Base-by-base conservation (phyloP, 768 basidiomycete genomes). In the Termitomyces sp. region DNA sequence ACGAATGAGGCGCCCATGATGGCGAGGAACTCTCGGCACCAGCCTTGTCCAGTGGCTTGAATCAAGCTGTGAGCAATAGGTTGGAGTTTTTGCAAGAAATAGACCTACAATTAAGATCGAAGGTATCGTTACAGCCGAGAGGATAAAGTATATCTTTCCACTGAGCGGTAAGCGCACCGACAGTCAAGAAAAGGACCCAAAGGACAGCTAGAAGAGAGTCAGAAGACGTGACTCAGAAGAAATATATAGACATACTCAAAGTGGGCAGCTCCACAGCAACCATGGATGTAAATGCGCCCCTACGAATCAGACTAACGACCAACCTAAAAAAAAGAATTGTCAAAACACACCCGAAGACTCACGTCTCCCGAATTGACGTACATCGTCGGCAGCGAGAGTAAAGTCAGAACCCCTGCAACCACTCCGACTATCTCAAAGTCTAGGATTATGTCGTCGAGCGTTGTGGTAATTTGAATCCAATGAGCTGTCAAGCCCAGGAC, bases 1-100 rank as follows among this genome's bases (percentile, higher is more conserved):
- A 60, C 49, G 38, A 66, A 66, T 7, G 67, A 64, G 3, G 56
- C 3, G 32, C 60, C 67, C 53, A 66, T 55, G 32, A 67, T 66
- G 6, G 54, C 61, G 22, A 28, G 20, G 24, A 64, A 62, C 50
- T 67, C 59, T 15, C 45, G 39, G 42, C 67, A 67, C 45, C 55
- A 66, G 51, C 60, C 57, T 24, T 42, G 48, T 16, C 8, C 13
- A 22, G 0, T 15, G 5, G 39, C 65, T 64, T 4, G 16, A 45
- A 48, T 44, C 20, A 12, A 54, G 49, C 40, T 44, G 42, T 20
- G 51, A 45, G 52, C 8, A 40, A 15, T 22, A 24, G 5, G 18
- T 24, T 4, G 20, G 4, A 8, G 1, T 3, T 11, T 11, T n/a
- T 6, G 16, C 1, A 18, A 32, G 45, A 42, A 28, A 40, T 11